Percentiles rank a stretch among this genome's conserved stretches.
phyloP scores from a whole-genome alignment of 75 land plant species.

The Selaginella moellendorffii region DNA sequence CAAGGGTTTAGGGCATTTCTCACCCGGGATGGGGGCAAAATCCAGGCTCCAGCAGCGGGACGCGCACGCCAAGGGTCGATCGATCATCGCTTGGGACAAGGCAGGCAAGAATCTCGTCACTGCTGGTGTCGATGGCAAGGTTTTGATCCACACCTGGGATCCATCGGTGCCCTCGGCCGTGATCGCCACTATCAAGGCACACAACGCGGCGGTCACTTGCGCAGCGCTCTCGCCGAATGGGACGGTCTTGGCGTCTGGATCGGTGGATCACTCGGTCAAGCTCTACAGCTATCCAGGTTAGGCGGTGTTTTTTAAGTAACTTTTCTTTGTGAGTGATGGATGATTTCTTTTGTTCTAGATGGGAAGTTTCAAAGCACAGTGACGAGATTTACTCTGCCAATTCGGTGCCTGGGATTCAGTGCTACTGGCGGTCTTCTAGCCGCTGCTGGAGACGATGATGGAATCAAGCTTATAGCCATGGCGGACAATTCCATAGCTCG shows the following conservation, averaged over 20 bases:
- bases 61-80: neutral
- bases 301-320: neutral
- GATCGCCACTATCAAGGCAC: slow-evolving; percentile 32
- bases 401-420: slow-evolving; percentile 55
- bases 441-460: slow-evolving; percentile 89
- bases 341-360: slow-evolving; percentile 21
- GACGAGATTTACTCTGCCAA: slow-evolving; percentile 73
- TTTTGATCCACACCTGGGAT: slow-evolving; percentile 36
- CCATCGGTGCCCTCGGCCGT: slow-evolving; percentile 23
- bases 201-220: slow-evolving; percentile 45
- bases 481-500: slow-evolving; percentile 65
- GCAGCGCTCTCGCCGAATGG: slow-evolving; percentile 49
- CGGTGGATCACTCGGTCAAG: slow-evolving; percentile 74
- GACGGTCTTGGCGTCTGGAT: slow-evolving; percentile 56
- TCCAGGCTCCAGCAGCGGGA: neutral
- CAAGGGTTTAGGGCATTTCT: too few species aligned
- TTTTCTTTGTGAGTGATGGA: neutral
- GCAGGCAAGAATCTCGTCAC: slow-evolving; percentile 39
- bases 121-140: slow-evolving; percentile 29
- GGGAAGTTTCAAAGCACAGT: slow-evolving; percentile 73
- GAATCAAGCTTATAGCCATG: slow-evolving; percentile 65
- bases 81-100: neutral
- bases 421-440: slow-evolving; percentile 57
- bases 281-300: slow-evolving; percentile 74
- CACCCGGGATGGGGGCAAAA: too few species aligned